A percentile compares a stretch with the other conserved stretches of the same genome.
phyloP scores from a whole-genome alignment of 1,139 yeast genomes.

The Pichia sp. region DNA sequence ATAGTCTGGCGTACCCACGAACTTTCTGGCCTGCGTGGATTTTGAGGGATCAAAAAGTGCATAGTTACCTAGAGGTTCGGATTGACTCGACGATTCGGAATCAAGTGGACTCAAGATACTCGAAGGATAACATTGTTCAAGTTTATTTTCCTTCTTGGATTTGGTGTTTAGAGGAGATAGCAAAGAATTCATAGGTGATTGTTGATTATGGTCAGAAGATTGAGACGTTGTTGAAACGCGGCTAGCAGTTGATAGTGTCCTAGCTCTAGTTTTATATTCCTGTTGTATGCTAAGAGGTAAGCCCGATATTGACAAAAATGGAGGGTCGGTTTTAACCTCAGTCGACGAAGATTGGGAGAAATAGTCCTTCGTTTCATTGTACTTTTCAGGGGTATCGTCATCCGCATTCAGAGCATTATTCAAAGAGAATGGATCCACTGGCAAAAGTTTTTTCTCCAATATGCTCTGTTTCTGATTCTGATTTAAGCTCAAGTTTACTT shows the following conservation, averaged over 20 bases:
- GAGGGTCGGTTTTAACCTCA: background rate
- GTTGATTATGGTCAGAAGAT: slow-evolving; percentile 4
- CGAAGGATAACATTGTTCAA: background rate
- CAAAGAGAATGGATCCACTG: slow-evolving; percentile 40
- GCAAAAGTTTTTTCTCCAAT: slow-evolving; percentile 4
- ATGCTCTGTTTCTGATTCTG: too few relatives aligned
- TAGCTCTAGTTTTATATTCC: slow-evolving; percentile 14
- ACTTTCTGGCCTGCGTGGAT: slow-evolving; percentile 42
- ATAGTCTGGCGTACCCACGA: slow-evolving; percentile 98
- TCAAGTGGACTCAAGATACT: slow-evolving; percentile 4
- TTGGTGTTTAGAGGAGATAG: slow-evolving; percentile 32
- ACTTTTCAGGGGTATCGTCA: background rate
- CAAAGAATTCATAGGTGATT: slow-evolving; percentile 22
- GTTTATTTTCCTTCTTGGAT: background rate
- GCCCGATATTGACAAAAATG: slow-evolving; percentile 1
- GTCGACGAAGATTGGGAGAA: background rate
- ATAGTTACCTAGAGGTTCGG: slow-evolving; percentile 28
- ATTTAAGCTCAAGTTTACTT: background rate
- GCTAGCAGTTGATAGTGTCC: slow-evolving; percentile 27
- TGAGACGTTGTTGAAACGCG: slow-evolving; percentile 39
- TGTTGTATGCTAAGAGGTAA: slow-evolving; percentile 10
- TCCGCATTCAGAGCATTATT: slow-evolving; percentile 30
- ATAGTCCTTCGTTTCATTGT: slow-evolving; percentile 3
- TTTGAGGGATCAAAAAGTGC: slow-evolving; percentile 68
- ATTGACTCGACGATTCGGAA: background rate